Percentiles rank a stretch among this genome's conserved stretches.
phyloP scores from a whole-genome alignment of 2,329 filamentous ascomycete species.

The Diaporthe capsici region DNA sequence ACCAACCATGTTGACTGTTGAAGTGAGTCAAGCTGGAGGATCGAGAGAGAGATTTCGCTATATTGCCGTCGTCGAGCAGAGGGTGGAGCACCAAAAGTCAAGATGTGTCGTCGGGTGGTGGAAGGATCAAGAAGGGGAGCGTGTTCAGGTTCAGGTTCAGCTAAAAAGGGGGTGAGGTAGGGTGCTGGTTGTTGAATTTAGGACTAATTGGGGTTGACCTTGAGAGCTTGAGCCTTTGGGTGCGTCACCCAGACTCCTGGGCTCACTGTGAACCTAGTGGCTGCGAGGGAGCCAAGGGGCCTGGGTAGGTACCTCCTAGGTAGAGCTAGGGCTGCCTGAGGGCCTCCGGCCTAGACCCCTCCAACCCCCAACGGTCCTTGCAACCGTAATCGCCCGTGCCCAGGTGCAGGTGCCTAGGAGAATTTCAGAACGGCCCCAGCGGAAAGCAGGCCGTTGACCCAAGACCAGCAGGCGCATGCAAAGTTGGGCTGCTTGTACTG shows the following conservation, averaged over 20 bases:
- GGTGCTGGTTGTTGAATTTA: constrained; percentile 28
- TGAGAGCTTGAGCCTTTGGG: constrained; percentile 18
- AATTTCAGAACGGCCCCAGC: constrained; percentile 7
- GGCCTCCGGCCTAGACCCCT: constrained; percentile 1
- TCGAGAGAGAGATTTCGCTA: not conserved
- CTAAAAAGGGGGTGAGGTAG: constrained; percentile 41
- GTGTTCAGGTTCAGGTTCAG: constrained; percentile 34
- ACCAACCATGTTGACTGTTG: constrained; percentile 40
- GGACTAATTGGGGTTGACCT: constrained; percentile 30
- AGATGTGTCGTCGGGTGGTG: constrained; percentile 37
- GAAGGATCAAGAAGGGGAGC: constrained; percentile 34
- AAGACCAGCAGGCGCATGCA: not conserved
- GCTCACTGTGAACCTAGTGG: not conserved
- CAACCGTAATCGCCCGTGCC: not conserved
- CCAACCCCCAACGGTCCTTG: not conserved
- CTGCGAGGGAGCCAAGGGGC: constrained; percentile 17
- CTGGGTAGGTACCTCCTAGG: too few species aligned
- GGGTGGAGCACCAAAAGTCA: constrained; percentile 31
- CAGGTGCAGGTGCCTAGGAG: constrained; percentile 21
- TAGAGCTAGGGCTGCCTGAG: not conserved
- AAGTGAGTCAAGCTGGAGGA: constrained; percentile 16
- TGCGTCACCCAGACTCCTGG: constrained; percentile 25
- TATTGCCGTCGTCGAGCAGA: constrained; percentile 27
- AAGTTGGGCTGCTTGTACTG: not conserved
- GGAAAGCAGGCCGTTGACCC: constrained; percentile 1